Evolutionary conservation across 1,284 basidiomycete genomes (phyloP), one percentile per base, ranked within the genome.

Genomic region (Leccinum cinnamomeum): DNA sequence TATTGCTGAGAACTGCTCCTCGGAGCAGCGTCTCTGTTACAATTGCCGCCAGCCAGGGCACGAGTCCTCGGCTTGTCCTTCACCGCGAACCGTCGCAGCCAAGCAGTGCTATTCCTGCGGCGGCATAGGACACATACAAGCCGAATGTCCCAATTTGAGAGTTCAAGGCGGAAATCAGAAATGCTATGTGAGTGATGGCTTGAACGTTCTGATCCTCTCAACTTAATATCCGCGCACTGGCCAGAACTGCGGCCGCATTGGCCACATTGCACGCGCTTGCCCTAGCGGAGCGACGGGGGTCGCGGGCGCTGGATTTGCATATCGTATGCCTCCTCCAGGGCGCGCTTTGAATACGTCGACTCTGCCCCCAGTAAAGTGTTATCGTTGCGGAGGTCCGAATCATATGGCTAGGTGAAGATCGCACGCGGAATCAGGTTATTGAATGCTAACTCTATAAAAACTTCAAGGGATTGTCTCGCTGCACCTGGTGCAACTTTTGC

Each of bases 1-100:
- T 78, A 91, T 95, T 72, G 94, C 94, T 68, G 93, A 93, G 81
- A 90, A 89, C 72, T 96, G 94, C 76, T 84, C 91, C 60, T 92
- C 91, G 65, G 89, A 91, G 70, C 86, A 90, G 75, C 87, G 92
- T 68, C 85, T 96, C 64, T 96, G 94, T 81, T 96, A 94, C 81
- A 96, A 95, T 77, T 96, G 94, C 77, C 87, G 90, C 69, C 89
- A 92, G 76, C 91, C 92, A 14, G 94, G 93, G 25, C 94, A 96
- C 74, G 94, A 96, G 79, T 93, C 91, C 44, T 89, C 89, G 65
- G 87, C 89, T 63, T 97, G 94, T 77, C 91, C 93, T 53, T 87
- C 87, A 69, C 94, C 93, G 57, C 86, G 92, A 67, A 90, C 87
- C 23, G 83, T 83, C 54, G 83, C 86, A 63, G 70, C 76, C 20